Base-by-base conservation (phyloP, 2,329 filamentous ascomycete species). In the Fusarium sp. region DNA sequence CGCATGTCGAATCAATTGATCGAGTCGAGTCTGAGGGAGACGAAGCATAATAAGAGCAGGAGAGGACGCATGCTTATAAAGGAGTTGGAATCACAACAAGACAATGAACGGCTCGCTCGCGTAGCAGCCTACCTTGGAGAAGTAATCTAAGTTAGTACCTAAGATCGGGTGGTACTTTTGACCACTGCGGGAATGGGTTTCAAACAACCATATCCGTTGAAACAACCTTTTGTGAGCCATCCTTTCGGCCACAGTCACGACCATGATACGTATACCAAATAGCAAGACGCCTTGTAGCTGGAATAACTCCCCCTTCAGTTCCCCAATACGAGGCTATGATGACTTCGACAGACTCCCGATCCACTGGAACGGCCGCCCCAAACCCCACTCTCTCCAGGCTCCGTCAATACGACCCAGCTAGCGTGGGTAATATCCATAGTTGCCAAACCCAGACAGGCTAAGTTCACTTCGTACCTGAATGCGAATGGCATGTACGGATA, bases 261-360 rank as follows among this genome's bases (percentile, higher is more conserved):
- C 33, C 14, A 35, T 8, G 33, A 17, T 17, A 35, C 24, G 9
- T 7, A 26, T 26, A n/a, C 15, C 33, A n/a, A 35, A 35, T 35
- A 6, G 33, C 26, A 26, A 26, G 26, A 10, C 26, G 26, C 26
- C 26, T 35, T 35, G 33, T 35, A 14, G 14, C 30, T 33, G 28
- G 28, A 33, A 33, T 33, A 33, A 33, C 2, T 15, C 26, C 28
- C 50, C 45, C 24, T 20, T 53, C 44, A 40, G 46, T 67, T 57
- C 56, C 43, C 56, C 52, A 71, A 73, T 71, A 71, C 66, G 70
- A 72, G 59, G 47, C 41, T 39, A 14, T 39, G 58, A 26, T n/a
- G 26, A 33, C 24, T 7, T n/a, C 40, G 24, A 53, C n/a, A 14
- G 53, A 49, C 57, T 37, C 35, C 28, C 28, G 28, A 10, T 30